Conservation (phyloP, 176 grass and related monocot genomes). For the Alloteropsis semialata region DNA sequence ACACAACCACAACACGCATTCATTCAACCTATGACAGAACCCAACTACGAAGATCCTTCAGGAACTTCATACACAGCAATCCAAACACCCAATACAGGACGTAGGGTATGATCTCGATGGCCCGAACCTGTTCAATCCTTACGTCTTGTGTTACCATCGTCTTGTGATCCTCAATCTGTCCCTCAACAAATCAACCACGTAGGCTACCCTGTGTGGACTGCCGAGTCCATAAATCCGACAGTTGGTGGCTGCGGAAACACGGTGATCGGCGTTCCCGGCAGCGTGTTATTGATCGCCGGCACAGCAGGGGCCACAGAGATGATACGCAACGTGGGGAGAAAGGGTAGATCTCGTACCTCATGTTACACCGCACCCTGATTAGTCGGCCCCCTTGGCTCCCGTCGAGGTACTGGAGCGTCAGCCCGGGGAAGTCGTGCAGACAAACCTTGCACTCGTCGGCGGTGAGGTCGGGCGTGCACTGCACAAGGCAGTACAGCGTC, state of each 20-base stretch:
- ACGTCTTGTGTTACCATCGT: no score
- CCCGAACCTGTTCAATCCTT: no score
- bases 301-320: not conserved
- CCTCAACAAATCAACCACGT: no score
- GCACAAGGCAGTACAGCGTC: not conserved
- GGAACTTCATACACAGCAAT: no score
- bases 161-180: no score
- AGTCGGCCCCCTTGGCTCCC: not conserved
- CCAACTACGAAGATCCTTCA: no score
- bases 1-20: no score
- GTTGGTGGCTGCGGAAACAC: slow-evolving; percentile 4
- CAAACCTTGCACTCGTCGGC: not conserved
- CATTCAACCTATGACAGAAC: no score
- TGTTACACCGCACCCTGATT: not conserved
- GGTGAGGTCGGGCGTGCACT: slow-evolving; percentile 8
- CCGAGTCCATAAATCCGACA: no score
- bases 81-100: no score
- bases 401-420: not conserved
- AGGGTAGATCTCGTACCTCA: slow-evolving; percentile 6
- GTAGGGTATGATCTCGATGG: no score
- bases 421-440: not conserved
- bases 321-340: not conserved
- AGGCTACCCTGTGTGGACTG: no score
- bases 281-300: not conserved
- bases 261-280: not conserved